phyloP scores from a whole-genome alignment of 257 asterid species.

The Prunella vulgaris region DNA sequence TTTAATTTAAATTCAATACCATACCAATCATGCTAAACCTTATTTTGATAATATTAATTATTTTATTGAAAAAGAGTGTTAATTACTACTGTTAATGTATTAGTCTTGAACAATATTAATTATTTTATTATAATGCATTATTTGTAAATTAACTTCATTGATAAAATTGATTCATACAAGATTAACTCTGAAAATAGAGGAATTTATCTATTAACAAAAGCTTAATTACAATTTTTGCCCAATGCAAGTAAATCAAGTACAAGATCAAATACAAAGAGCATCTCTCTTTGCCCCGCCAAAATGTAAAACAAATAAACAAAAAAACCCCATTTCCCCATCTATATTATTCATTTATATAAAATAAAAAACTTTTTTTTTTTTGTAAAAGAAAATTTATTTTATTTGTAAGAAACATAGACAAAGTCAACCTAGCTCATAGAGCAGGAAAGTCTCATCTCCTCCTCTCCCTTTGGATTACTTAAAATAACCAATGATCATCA shows the following conservation, averaged over 20 bases:
- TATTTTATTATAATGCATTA: no score
- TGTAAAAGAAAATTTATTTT: not conserved
- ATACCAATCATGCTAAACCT: no score
- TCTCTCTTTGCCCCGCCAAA: slow-evolving; percentile 21
- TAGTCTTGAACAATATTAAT: no score
- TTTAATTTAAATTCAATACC: no score
- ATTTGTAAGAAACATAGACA: slow-evolving; percentile 2
- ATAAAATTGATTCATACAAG: no score
- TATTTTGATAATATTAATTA: no score
- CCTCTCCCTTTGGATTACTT: slow-evolving; percentile 14
- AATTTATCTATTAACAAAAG: slow-evolving; percentile 45
- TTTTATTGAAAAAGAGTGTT: no score
- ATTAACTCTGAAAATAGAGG: slow-evolving; percentile 20
- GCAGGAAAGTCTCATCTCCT: slow-evolving; percentile 16
- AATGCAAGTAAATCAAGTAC: slow-evolving; percentile 21
- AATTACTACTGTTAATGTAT: no score
- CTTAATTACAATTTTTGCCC: slow-evolving; percentile 54
- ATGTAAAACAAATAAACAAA: not conserved
- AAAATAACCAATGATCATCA: slow-evolving; percentile 10
- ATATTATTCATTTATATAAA: not conserved
- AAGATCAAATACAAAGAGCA: slow-evolving; percentile 23
- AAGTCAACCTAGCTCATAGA: slow-evolving; percentile 22
- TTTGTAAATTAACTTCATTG: no score
- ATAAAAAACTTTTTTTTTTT: not conserved
- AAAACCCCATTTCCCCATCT: not conserved